These are phyloP conservation scores for Coniochaeta sp. DNA, from an alignment of 2,329 filamentous ascomycete species.

Conservation along the genomic window DNA sequence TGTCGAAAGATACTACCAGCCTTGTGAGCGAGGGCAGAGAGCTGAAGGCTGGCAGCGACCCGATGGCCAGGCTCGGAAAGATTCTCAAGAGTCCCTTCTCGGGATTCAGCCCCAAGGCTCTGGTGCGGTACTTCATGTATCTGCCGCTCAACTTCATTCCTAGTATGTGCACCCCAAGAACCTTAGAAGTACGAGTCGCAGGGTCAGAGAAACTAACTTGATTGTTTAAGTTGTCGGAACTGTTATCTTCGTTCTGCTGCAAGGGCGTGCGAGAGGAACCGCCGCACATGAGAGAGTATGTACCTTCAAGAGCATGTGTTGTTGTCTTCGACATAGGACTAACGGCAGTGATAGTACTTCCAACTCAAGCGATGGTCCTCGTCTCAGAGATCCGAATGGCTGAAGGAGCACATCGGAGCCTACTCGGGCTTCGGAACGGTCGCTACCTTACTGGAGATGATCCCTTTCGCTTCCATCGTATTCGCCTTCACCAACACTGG, in stretches of 20 bases:
- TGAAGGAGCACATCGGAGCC: conserved; percentile 62
- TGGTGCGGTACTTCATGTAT: conserved; percentile 77
- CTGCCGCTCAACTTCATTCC: conserved; percentile 91
- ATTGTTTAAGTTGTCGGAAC: conserved; percentile 62
- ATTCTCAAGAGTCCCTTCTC: conserved; percentile 50
- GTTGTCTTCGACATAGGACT: conserved; percentile 32
- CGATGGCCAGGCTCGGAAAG: conserved; percentile 50
- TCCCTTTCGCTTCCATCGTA: conserved; percentile 74
- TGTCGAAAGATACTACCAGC: conserved; percentile 40
- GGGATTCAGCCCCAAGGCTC: conserved; percentile 49
- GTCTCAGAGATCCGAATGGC: conserved; percentile 57
- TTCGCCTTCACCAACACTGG: conserved; percentile 86
- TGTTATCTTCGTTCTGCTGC: conserved; percentile 67
- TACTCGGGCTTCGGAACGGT: conserved; percentile 75
- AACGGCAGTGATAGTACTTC: conserved; percentile 65
- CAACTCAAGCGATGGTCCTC: conserved; percentile 79
- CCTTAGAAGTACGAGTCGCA: too few species aligned
- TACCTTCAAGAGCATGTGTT: conserved; percentile 6
- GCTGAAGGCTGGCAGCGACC: conserved; percentile 54
- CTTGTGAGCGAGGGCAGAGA: conserved; percentile 72
- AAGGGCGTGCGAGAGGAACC: conserved; percentile 46
- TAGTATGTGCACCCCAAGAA: conserved; percentile 22
- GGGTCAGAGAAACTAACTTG: neutral
- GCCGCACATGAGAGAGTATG: conserved; percentile 47
- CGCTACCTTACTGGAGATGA: conserved; percentile 74